Evolutionary conservation across 2,329 filamentous ascomycete genomes (phyloP).

Genomic region (Chrysoporthe deuterocubensis): DNA sequence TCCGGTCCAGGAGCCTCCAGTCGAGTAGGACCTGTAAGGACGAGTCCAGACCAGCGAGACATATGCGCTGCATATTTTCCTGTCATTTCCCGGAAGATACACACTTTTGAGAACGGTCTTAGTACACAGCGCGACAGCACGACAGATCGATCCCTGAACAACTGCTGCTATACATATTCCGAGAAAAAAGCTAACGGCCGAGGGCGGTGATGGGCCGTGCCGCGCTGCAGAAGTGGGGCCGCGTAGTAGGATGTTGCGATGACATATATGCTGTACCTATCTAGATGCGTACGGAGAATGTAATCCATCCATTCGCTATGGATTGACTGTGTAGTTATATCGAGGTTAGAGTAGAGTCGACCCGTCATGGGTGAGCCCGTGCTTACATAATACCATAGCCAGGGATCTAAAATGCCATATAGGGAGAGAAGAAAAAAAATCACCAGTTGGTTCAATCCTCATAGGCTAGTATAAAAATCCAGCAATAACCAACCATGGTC

Average conservation of each 20-base stretch:
- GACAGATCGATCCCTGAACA: slow-evolving; percentile 12
- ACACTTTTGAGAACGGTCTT: not conserved
- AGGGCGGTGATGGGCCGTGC: slow-evolving; percentile 1
- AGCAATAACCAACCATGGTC: not conserved
- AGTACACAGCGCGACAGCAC: not conserved
- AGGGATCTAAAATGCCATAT: not conserved
- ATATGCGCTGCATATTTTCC: not conserved
- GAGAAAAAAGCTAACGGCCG: slow-evolving; percentile 13
- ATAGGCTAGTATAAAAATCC: not conserved
- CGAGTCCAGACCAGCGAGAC: not conserved
- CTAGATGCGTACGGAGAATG: not conserved
- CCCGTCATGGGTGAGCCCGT: not conserved
- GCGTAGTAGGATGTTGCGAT: not conserved
- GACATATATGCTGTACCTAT: not conserved
- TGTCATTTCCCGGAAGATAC: not conserved
- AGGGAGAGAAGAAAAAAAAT: not conserved
- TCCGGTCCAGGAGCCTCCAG: slow-evolving; percentile 1
- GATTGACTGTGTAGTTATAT: not conserved
- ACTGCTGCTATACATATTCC: slow-evolving; percentile 15
- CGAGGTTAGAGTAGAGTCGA: not conserved
- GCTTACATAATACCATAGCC: not conserved
- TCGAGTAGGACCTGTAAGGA: not conserved
- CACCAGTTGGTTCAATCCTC: not conserved
- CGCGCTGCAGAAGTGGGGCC: not conserved
- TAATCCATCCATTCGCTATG: not conserved